These are phyloP conservation scores for Phytophthora tentaculata DNA, from an alignment of 352 stramenopile species.

Conservation along the genomic window DNA sequence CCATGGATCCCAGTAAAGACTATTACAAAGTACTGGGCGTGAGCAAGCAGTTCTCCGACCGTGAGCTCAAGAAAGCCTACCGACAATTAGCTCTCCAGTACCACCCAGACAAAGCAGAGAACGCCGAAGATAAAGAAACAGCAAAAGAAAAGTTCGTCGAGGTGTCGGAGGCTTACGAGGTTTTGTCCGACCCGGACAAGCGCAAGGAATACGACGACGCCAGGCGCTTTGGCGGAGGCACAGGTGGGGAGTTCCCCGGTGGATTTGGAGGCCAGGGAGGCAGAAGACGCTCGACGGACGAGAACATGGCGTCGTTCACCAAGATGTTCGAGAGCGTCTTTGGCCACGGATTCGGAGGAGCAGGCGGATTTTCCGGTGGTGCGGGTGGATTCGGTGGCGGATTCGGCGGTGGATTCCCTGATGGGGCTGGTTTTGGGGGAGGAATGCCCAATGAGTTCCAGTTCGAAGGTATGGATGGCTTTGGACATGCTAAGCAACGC, in stretches of 20 bases:
- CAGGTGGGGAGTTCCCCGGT: conserved; percentile 14
- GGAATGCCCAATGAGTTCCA: conserved; percentile 76
- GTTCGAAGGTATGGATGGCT: conserved; percentile 82
- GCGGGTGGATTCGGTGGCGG: conserved; percentile 19
- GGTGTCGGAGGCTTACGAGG: conserved; percentile 92
- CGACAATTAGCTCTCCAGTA: conserved; percentile 90
- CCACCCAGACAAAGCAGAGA: conserved; percentile 89
- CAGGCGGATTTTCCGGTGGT: conserved; percentile 33
- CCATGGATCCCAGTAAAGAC: conserved; percentile 76
- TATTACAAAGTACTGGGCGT: conserved; percentile 89
- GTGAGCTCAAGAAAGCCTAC: conserved; percentile 89
- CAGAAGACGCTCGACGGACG: conserved; percentile 47
- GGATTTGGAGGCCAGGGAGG: conserved; percentile 38
- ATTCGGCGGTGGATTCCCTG: conserved; percentile 38
- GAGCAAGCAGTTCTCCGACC: conserved; percentile 71
- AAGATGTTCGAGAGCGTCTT: conserved; percentile 93
- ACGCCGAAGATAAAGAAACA: conserved; percentile 79
- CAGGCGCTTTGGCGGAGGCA: conserved; percentile 44
- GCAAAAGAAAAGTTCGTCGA: conserved; percentile 94
- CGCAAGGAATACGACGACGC: conserved; percentile 91
- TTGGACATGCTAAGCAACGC: conserved; percentile 47
- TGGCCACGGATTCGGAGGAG: conserved; percentile 58
- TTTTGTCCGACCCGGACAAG: conserved; percentile 91
- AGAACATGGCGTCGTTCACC: conserved; percentile 76
- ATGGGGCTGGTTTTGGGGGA: conserved; percentile 25